phyloP scores from a whole-genome alignment of 345 rosid species.

The Mallotus nudiflorus region DNA sequence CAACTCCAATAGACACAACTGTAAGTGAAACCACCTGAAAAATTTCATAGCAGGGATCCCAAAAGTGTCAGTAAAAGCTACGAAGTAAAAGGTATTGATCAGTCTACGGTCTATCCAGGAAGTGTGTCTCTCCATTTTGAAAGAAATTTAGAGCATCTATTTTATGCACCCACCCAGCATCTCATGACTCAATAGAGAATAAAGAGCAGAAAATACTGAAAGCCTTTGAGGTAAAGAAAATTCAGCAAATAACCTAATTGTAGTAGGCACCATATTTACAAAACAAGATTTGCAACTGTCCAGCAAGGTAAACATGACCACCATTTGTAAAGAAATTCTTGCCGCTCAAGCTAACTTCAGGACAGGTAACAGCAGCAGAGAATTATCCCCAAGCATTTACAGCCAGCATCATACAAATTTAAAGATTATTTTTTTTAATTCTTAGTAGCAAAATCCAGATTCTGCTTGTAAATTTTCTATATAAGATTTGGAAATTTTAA shows the following conservation, averaged over 20 bases:
- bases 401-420: background rate
- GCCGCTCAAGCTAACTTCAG: background rate
- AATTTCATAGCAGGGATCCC: slow-evolving; percentile 12
- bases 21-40: slow-evolving; percentile 78
- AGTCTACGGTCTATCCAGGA: background rate
- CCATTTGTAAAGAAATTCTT: too few relatives aligned
- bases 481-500: too few relatives aligned
- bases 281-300: too few relatives aligned
- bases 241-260: background rate
- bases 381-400: background rate
- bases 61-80: background rate
- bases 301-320: too few relatives aligned
- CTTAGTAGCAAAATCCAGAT: too few relatives aligned
- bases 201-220: too few relatives aligned
- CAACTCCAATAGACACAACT: slow-evolving; percentile 82
- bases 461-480: too few relatives aligned
- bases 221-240: background rate
- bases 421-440: too few relatives aligned
- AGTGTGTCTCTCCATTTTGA: background rate
- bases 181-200: too few relatives aligned
- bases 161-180: background rate
- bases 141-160: slow-evolving; percentile 6
- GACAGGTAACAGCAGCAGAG: background rate
- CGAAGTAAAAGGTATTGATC: background rate
- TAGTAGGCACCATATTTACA: too few relatives aligned